phyloP scores from a whole-genome alignment of 2,329 filamentous ascomycete genomes.

The Tolypocladium inflatum region DNA sequence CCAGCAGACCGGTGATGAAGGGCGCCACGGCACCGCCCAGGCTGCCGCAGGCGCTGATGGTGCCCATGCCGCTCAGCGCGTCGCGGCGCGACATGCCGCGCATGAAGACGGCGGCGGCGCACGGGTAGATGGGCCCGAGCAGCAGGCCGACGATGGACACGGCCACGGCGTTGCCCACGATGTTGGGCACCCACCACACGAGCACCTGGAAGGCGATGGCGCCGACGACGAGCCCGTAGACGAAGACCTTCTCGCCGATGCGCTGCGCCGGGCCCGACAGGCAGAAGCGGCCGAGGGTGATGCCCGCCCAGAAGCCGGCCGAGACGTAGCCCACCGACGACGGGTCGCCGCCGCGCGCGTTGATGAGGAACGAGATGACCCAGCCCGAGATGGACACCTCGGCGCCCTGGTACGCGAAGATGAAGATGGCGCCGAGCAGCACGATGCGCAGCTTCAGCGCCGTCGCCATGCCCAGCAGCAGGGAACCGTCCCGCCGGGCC shows the following conservation, averaged over 20 bases:
- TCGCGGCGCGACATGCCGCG: conserved; percentile 48
- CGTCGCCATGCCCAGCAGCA: conserved; percentile 34
- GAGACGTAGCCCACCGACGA: conserved; percentile 71
- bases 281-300: conserved; percentile 66
- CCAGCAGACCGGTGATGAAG: conserved; percentile 55
- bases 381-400: conserved; percentile 79
- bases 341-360: conserved; percentile 59
- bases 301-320: conserved; percentile 61
- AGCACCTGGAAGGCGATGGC: conserved; percentile 63
- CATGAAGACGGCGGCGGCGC: conserved; percentile 55
- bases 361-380: conserved; percentile 79
- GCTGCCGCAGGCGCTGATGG: conserved; percentile 61
- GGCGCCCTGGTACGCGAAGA: conserved; percentile 78
- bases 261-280: conserved; percentile 57
- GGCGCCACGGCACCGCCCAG: conserved; percentile 59
- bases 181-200: conserved; percentile 68
- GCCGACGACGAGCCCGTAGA: conserved; percentile 51
- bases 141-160: conserved; percentile 64
- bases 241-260: conserved; percentile 62
- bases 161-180: conserved; percentile 60
- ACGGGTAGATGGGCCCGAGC: conserved; percentile 73
- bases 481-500: conserved; percentile 9
- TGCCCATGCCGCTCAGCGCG: conserved; percentile 53
- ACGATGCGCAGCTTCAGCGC: conserved; percentile 48
- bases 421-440: conserved; percentile 67